Conservation (phyloP, 2,329 filamentous ascomycete species). For the Colletotrichum melonis region DNA sequence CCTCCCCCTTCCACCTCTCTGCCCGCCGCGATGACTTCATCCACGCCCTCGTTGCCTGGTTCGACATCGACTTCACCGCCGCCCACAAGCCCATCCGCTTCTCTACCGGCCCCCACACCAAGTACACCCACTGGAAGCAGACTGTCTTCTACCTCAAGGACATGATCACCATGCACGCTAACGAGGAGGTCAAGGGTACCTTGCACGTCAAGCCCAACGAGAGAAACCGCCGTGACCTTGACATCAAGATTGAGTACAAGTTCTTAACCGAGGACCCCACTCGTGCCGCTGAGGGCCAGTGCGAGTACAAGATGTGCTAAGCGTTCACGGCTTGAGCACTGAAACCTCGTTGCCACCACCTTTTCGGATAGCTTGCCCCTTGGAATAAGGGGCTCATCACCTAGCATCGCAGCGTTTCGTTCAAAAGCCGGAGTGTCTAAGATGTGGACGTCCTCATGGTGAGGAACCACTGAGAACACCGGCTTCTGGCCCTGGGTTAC, state of each 20-base stretch:
- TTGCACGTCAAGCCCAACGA: slow-evolving; percentile 89
- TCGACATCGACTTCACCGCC: slow-evolving; percentile 97
- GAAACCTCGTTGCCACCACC: neutral
- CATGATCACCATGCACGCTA: slow-evolving; percentile 89
- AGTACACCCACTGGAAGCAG: slow-evolving; percentile 99
- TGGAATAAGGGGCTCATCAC: neutral
- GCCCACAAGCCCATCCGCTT: slow-evolving; percentile 99
- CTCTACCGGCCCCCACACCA: slow-evolving; percentile 96
- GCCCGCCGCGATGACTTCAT: slow-evolving; percentile 92
- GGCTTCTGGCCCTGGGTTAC: slow-evolving; percentile 3
- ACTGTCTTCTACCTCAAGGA: slow-evolving; percentile 98
- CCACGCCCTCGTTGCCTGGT: slow-evolving; percentile 97
- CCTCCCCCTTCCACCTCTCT: slow-evolving; percentile 78
- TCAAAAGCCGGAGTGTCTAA: slow-evolving; percentile 1
- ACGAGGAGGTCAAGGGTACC: slow-evolving; percentile 80
- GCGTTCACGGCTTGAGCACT: neutral
- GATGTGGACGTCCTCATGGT: neutral
- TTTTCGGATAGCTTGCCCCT: neutral
- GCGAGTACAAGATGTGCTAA: slow-evolving; percentile 85
- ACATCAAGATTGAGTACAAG: slow-evolving; percentile 88
- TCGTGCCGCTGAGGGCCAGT: slow-evolving; percentile 75
- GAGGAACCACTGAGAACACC: neutral
- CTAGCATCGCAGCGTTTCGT: neutral
- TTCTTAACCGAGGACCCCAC: slow-evolving; percentile 81
- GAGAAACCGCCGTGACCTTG: slow-evolving; percentile 94